Evolutionary conservation across 306 rosid species (phyloP).

Genomic region (Cotoneaster glaucophyllus): DNA sequence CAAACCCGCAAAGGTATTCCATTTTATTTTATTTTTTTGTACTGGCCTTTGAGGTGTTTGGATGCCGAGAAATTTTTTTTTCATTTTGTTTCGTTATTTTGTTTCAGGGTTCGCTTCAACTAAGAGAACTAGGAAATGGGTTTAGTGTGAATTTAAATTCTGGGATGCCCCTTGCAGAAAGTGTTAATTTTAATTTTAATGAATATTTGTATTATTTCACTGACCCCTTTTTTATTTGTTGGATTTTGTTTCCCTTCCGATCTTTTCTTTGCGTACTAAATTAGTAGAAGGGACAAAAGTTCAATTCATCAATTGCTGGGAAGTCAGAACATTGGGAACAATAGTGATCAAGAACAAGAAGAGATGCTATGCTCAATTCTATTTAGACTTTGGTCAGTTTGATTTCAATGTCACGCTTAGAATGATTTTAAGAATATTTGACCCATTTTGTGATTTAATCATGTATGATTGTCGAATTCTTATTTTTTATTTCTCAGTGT

Average conservation of each 20-base stretch:
- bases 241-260: background rate
- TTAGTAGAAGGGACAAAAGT: conserved; percentile 3
- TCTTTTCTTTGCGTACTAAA: background rate
- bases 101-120: background rate
- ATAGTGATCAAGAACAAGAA: conserved; percentile 60
- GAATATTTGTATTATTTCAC: background rate
- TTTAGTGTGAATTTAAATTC: background rate
- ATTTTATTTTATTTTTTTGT: too few relatives aligned
- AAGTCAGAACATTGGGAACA: conserved; percentile 18
- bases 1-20: conserved; percentile 21
- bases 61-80: background rate
- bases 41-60: background rate
- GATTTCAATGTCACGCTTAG: conserved; percentile 32
- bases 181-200: background rate
- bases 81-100: background rate
- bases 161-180: background rate
- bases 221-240: background rate
- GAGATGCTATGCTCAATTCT: conserved; percentile 73
- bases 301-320: background rate
- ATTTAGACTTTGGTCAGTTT: conserved; percentile 74
- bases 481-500: too few relatives aligned
- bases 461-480: too few relatives aligned
- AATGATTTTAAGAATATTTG: too few relatives aligned
- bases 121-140: background rate
- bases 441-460: too few relatives aligned